Percentiles rank a stretch among this genome's conserved stretches.
Evolutionary conservation across 1,284 basidiomycete genomes (phyloP).

Genomic region (Ustilago xerochloae): DNA sequence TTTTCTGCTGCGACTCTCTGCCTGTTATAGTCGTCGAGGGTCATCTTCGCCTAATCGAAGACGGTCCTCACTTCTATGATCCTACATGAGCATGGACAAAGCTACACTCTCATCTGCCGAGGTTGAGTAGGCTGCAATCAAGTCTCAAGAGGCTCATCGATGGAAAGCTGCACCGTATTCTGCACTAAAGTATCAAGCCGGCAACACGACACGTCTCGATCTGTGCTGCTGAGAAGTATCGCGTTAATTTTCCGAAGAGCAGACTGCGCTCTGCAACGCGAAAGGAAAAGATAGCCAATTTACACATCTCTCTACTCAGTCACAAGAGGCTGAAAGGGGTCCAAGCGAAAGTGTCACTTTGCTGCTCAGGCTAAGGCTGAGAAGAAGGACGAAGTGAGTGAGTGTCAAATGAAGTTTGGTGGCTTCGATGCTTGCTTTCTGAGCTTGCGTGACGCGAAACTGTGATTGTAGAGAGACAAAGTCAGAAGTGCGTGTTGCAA

Average conservation of each 20-base stretch:
- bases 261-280: conserved; percentile 2
- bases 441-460: not conserved
- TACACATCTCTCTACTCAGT: not conserved
- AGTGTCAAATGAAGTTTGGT: not conserved
- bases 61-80: too few species aligned
- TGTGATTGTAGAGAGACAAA: not conserved
- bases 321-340: conserved; percentile 3
- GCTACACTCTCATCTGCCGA: too few species aligned
- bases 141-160: not conserved
- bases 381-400: conserved; percentile 1
- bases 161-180: not conserved
- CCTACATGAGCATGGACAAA: too few species aligned
- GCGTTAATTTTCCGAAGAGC: not conserved
- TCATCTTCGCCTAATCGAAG: too few species aligned
- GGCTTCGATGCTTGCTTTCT: not conserved
- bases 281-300: not conserved
- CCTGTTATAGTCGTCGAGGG: too few species aligned
- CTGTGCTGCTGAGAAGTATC: not conserved
- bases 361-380: not conserved
- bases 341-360: conserved; percentile 2
- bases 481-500: not conserved
- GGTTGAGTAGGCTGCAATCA: too few species aligned
- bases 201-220: conserved; percentile 10
- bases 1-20: not conserved
- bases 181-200: not conserved